phyloP scores from a whole-genome alignment of 306 rosid species.

The Pyrus betulifolia region DNA sequence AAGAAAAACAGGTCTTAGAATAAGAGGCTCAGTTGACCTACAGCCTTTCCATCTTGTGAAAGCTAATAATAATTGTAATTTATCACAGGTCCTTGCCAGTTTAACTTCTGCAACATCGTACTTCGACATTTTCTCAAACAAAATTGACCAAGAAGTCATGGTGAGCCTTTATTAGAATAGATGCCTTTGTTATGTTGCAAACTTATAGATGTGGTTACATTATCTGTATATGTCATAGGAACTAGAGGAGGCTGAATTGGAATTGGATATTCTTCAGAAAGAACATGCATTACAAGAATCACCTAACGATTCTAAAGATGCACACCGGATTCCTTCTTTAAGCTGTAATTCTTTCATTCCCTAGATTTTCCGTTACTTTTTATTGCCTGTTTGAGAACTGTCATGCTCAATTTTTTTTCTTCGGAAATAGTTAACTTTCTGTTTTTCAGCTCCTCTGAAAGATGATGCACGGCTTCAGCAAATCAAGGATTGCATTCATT shows the following conservation, averaged over 20 bases:
- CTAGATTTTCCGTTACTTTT: slow-evolving; percentile 1
- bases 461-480: slow-evolving; percentile 62
- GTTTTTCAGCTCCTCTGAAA: slow-evolving; percentile 43
- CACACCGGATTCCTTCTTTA: slow-evolving; percentile 29
- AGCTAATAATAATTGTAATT: slow-evolving; percentile 10
- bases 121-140: slow-evolving; percentile 59
- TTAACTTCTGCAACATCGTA: slow-evolving; percentile 71
- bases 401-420: background rate
- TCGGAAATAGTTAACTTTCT: slow-evolving; percentile 7
- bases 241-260: slow-evolving; percentile 87
- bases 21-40: background rate
- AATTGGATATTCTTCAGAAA: slow-evolving; percentile 58
- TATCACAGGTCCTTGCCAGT: slow-evolving; percentile 66
- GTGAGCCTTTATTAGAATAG: slow-evolving; percentile 34
- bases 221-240: slow-evolving; percentile 45
- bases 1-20: background rate
- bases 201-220: slow-evolving; percentile 3
- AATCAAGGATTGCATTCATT: slow-evolving; percentile 58
- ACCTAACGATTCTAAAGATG: slow-evolving; percentile 34
- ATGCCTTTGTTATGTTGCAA: slow-evolving; percentile 11
- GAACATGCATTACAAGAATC: slow-evolving; percentile 39
- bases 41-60: background rate
- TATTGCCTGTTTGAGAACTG: background rate
- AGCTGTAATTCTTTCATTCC: slow-evolving; percentile 30
- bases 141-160: slow-evolving; percentile 57